These are phyloP conservation scores for Petunia hybrid DNA, from an alignment of 305 asterid species.

Conservation along the genomic window DNA sequence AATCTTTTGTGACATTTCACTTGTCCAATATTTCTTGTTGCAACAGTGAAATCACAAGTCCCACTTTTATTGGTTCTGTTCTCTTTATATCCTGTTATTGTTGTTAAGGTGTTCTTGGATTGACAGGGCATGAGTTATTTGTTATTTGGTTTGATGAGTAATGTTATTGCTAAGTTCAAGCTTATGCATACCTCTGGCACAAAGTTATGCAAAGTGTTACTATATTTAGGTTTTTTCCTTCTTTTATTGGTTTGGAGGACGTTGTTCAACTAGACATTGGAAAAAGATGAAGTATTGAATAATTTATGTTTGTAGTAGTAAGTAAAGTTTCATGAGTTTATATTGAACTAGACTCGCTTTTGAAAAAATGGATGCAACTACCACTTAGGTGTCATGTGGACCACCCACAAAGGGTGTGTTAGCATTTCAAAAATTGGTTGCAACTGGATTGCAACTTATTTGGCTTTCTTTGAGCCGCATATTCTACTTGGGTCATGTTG, in stretches of 20 bases:
- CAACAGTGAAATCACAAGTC: background rate
- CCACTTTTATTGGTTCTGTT: background rate
- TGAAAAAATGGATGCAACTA: background rate
- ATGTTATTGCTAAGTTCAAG: background rate
- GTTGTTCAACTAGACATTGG: background rate
- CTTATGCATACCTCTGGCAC: background rate
- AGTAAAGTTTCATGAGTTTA: background rate
- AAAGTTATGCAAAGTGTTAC: background rate
- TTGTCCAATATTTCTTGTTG: background rate
- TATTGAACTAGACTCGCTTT: background rate
- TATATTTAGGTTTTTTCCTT: background rate
- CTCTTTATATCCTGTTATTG: background rate
- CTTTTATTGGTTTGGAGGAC: background rate
- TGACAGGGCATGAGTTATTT: background rate
- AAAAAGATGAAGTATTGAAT: background rate
- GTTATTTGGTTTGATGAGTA: background rate
- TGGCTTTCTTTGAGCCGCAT: background rate
- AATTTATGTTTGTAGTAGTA: background rate
- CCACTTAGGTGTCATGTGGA: too few relatives aligned
- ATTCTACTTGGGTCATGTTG: background rate
- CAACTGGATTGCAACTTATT: slow-evolving; percentile 15
- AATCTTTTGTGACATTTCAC: slow-evolving; percentile 22
- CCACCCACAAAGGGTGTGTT: too few relatives aligned
- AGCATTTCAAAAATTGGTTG: background rate
- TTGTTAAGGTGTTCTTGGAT: background rate